Percentiles rank a stretch among this genome's conserved stretches.
Evolutionary conservation across 768 basidiomycete genomes (phyloP).

Genomic region (Cubamyces sp.): DNA sequence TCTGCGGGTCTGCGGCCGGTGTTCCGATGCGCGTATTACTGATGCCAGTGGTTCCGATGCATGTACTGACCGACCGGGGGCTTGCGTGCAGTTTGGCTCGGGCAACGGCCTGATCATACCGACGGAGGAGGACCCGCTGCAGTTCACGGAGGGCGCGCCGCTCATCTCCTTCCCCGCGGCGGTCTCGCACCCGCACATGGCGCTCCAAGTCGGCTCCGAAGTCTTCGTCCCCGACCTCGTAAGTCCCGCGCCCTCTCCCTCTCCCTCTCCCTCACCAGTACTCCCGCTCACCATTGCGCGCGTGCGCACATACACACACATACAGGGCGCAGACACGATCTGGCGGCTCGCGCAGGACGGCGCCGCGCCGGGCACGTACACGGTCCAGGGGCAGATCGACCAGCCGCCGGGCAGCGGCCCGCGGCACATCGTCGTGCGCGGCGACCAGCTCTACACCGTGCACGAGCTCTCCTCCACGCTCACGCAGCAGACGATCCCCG

Average conservation of each 20-base stretch:
- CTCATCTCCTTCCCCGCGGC: conserved; percentile 59
- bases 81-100: conserved; percentile 47
- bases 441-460: conserved; percentile 53
- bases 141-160: conserved; percentile 39
- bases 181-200: conserved; percentile 70
- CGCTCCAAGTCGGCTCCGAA: conserved; percentile 56
- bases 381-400: conserved; percentile 61
- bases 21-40: no score
- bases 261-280: background rate
- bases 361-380: conserved; percentile 46
- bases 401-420: conserved; percentile 67
- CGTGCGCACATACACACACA: no score
- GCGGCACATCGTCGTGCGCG: conserved; percentile 46
- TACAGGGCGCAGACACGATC: conserved; percentile 66
- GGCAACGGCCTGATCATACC: conserved; percentile 61
- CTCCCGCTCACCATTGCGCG: background rate
- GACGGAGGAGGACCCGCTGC: conserved; percentile 43
- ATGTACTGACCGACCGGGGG: no score
- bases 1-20: background rate
- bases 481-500: conserved; percentile 61
- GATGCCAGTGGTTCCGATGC: no score
- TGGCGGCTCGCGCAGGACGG: conserved; percentile 60
- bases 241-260: conserved; percentile 25
- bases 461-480: conserved; percentile 62
- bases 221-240: conserved; percentile 73